Evolutionary conservation across 176 grass and related monocot species (phyloP).

Genomic region (Phyllostachys edulis): DNA sequence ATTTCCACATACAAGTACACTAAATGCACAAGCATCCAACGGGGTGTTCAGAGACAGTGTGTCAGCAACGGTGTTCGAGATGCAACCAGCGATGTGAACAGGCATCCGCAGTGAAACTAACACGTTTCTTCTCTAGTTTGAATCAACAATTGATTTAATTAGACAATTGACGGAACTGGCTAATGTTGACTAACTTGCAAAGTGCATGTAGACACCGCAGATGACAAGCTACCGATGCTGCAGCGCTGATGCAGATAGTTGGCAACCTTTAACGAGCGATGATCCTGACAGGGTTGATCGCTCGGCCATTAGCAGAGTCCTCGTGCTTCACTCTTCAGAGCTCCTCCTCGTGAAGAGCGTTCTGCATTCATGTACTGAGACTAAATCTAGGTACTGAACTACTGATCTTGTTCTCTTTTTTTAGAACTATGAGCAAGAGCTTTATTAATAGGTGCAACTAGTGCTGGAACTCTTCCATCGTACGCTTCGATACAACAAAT

Average conservation of each 20-base stretch:
- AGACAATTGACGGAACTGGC: background rate
- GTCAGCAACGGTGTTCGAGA: constrained; percentile 27
- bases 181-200: background rate
- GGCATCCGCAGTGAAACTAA: background rate
- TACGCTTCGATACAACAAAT: no score
- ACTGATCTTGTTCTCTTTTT: no score
- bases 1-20: background rate
- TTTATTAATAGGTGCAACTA: no score
- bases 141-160: background rate
- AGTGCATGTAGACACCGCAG: constrained; percentile 6
- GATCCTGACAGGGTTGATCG: no score
- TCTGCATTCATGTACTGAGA: no score
- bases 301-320: no score
- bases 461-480: no score
- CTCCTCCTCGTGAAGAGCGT: background rate
- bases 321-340: background rate
- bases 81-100: constrained; percentile 10
- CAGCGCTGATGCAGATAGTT: background rate
- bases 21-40: background rate
- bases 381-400: no score
- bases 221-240: background rate
- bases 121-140: background rate
- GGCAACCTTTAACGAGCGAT: no score
- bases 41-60: background rate
- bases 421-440: no score